Base-by-base conservation (phyloP, 768 basidiomycete genomes). In the Tricholoma sp. region DNA sequence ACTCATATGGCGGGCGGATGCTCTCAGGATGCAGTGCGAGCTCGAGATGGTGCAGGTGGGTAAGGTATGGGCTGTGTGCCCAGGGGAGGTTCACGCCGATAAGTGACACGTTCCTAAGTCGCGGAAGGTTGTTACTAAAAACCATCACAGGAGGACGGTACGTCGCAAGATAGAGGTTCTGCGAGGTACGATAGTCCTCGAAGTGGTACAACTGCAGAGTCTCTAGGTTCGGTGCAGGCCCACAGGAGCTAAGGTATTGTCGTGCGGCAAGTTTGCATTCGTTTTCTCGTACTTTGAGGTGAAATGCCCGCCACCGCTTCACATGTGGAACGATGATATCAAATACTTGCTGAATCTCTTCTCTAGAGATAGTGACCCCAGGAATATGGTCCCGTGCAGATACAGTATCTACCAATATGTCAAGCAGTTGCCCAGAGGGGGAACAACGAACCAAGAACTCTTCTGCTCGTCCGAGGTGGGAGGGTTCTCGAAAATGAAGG, bases 21-120 rank as follows among this genome's bases (percentile, higher is more conserved):
- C 73, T 80, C 59, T 84, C 79, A 1, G 79, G 72, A 63, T 86
- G 84, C 12, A 86, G 75, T 9, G 83, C 84, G 45, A 85, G 73
- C 66, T 86, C 80, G 41, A 86, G 72, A 50, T 76, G 67, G 29
- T 75, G 70, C 41, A 86, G 72, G 42, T 73, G 72, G 24, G 67
- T 66, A 54, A 85, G 75, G 68, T 79, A 83, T 6, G 79, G 75
- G 29, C 75, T 74, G 20, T 72, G 67, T 4, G 70, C 73, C 83
- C 83, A 86, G 3, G 80, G 80, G 31, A 86, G 76, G 65, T 85
- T 85, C 58, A 86, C 84, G 51, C 85, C 85, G 59, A 85, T 83
- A 48, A 86, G 71, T 15, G 82, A 83, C 50, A 85, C 73, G 62
- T 83, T 80, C 59, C 69, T 74, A 44, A 85, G 68, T 6, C 70